Base-by-base conservation (phyloP, 129 eudicot genomes). In the Flaveria ramosissima region DNA sequence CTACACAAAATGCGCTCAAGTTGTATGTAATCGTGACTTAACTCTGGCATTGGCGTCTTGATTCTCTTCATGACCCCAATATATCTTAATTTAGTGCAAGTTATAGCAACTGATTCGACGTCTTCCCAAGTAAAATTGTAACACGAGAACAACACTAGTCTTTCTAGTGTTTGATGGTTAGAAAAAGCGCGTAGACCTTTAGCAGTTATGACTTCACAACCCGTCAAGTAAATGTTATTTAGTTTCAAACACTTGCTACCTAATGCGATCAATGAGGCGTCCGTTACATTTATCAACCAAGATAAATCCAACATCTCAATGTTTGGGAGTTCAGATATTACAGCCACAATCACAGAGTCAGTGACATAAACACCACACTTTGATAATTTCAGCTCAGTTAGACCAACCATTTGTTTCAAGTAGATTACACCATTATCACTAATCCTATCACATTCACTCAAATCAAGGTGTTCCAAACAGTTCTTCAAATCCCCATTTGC, bases 311-410 rank as follows among this genome's bases (percentile, higher is more conserved):
- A 16, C 12, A 43, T 21, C 20, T 73, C 64, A 32, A 20, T 36
- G 4, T 60, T 56, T 56, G 47, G 47, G 8, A 73, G 20, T 19
- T 56, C 39, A 16, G 68, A 23, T 4, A 39, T 16, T 9, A 21
- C 6, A 4, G 68, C 77, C 43, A 39, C 67, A 57, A 61, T 46
- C 15, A 7, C 43, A 41, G 23, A 12, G 4, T 73, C 69, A 32
- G 77, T 73, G 68, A 73, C 77, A 56, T 59, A 47, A 26, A 36
- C 69, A 42, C 78, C 59, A 43, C 78, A 74, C 8, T 59, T 48
- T 4, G 78, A 26, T 19, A 74, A 23, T 20, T 74, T 74, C 46
- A 74, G 67, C 13, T 42, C n/a, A 62, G 65, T 64, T n/a, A 74
- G 21, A 60, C 55, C 4, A 17, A 45, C 19, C 24, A 73, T 73